A percentile compares a stretch with the other conserved stretches of the same genome.
phyloP scores from a whole-genome alignment of 2,329 filamentous ascomycete species.

The Lachnellula hyalina region DNA sequence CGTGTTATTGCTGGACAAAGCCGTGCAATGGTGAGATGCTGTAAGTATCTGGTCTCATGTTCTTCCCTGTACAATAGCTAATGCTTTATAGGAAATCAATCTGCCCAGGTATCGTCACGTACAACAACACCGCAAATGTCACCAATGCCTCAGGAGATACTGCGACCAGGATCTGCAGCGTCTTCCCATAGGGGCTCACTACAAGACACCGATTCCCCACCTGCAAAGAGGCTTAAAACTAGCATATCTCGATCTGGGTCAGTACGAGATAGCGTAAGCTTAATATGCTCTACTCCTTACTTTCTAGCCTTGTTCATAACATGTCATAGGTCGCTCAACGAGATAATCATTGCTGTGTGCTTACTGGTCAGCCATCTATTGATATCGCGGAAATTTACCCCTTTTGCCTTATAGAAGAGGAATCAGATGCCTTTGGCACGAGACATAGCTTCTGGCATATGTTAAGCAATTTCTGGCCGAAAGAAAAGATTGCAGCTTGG shows the following conservation, averaged over 20 bases:
- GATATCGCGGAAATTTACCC: conserved; percentile 16
- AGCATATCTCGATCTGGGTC: neutral
- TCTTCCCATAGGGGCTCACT: neutral
- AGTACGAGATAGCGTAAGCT: neutral
- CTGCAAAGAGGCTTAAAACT: neutral
- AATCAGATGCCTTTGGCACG: conserved; percentile 7
- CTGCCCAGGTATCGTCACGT: conserved; percentile 2
- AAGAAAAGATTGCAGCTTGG: conserved; percentile 15
- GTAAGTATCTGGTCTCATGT: conserved; percentile 11
- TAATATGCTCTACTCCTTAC: neutral
- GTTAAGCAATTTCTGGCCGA: conserved; percentile 12
- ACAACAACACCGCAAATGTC: neutral
- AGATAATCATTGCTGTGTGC: conserved; percentile 13
- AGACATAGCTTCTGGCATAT: conserved; percentile 11
- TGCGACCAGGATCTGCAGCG: neutral
- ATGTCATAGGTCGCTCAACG: conserved; percentile 6
- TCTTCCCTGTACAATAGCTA: conserved; percentile 6
- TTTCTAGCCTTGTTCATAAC: neutral
- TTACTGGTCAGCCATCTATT: conserved; percentile 4
- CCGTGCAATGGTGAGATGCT: conserved; percentile 6
- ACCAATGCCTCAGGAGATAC: too few relatives aligned
- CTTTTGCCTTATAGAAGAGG: conserved; percentile 1
- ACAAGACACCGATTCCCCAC: neutral
- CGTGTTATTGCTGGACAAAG: conserved; percentile 7
- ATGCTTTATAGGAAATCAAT: conserved; percentile 14